Conservation (phyloP, 306 rosid genomes). For the Parietaria judaica region DNA sequence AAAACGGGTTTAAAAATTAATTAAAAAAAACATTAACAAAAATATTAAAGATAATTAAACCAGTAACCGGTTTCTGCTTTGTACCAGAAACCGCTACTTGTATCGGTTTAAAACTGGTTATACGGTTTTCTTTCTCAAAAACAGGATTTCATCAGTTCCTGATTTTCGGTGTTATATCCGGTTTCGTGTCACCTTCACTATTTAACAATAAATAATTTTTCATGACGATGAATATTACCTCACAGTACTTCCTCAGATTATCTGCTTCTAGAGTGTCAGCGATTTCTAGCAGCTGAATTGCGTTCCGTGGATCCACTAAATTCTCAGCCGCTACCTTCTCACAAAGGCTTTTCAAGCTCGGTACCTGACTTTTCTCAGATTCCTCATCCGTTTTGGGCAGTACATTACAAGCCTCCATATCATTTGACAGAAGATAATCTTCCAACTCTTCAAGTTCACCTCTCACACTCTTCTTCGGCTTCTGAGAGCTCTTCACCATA, state of each 20-base stretch:
- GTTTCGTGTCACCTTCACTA: not conserved
- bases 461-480: conserved; percentile 25
- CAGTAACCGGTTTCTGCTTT: too few species aligned
- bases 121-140: too few species aligned
- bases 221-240: conserved; percentile 39
- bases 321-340: conserved; percentile 79
- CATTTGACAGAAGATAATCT: conserved; percentile 61
- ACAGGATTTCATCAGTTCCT: too few species aligned
- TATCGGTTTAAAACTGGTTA: too few species aligned
- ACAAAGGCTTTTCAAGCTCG: conserved; percentile 80
- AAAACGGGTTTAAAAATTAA: too few species aligned
- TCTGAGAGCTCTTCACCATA: conserved; percentile 30
- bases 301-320: conserved; percentile 93
- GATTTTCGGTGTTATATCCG: too few species aligned
- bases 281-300: conserved; percentile 77
- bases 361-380: conserved; percentile 31
- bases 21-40: too few species aligned
- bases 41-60: too few species aligned
- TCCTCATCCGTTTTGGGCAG: conserved; percentile 24
- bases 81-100: too few species aligned
- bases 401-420: conserved; percentile 33
- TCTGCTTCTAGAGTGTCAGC: conserved; percentile 78
- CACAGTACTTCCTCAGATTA: conserved; percentile 74
- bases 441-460: conserved; percentile 48
- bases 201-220: not conserved